A percentile compares a stretch with the other conserved stretches of the same genome.
Evolutionary conservation across 192 early-diverging fungal species (phyloP).

Genomic region (Linnemannia hyalina): DNA sequence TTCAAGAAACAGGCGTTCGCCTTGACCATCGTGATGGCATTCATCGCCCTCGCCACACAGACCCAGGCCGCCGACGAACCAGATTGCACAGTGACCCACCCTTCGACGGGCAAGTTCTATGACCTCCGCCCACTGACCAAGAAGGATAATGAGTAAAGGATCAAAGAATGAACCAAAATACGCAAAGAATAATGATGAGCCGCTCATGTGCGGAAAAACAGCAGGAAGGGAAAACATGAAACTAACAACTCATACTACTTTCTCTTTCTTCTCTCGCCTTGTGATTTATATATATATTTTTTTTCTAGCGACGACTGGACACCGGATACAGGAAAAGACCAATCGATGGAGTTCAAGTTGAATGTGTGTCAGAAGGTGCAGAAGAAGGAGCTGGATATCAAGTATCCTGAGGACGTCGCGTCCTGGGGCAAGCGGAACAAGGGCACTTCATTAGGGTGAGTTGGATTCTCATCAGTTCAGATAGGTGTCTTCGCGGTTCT

Average conservation of each 20-base stretch:
- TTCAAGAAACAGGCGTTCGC: slow-evolving; percentile 16
- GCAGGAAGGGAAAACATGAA: background rate
- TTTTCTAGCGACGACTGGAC: slow-evolving; percentile 35
- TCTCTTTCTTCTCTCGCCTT: too few species aligned
- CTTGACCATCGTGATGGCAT: slow-evolving; percentile 17
- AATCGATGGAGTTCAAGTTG: slow-evolving; percentile 25
- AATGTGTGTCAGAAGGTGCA: slow-evolving; percentile 45
- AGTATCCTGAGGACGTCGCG: slow-evolving; percentile 35
- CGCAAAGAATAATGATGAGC: background rate
- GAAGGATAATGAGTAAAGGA: slow-evolving; percentile 43
- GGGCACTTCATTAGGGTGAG: slow-evolving; percentile 51
- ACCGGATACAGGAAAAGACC: slow-evolving; percentile 35
- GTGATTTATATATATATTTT: background rate
- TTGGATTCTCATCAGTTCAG: background rate
- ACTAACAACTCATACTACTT: background rate
- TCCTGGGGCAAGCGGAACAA: slow-evolving; percentile 49
- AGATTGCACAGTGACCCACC: slow-evolving; percentile 48
- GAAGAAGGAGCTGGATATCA: slow-evolving; percentile 39
- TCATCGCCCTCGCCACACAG: slow-evolving; percentile 4
- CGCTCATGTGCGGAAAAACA: background rate
- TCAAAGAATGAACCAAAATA: background rate
- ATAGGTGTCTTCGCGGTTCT: background rate
- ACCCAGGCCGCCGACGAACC: slow-evolving; percentile 33
- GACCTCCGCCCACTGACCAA: slow-evolving; percentile 44
- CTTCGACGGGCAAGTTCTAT: slow-evolving; percentile 38